These are phyloP conservation scores for Pichia manshurica DNA, from an alignment of 805 yeast genomes.

Conservation along the genomic window DNA sequence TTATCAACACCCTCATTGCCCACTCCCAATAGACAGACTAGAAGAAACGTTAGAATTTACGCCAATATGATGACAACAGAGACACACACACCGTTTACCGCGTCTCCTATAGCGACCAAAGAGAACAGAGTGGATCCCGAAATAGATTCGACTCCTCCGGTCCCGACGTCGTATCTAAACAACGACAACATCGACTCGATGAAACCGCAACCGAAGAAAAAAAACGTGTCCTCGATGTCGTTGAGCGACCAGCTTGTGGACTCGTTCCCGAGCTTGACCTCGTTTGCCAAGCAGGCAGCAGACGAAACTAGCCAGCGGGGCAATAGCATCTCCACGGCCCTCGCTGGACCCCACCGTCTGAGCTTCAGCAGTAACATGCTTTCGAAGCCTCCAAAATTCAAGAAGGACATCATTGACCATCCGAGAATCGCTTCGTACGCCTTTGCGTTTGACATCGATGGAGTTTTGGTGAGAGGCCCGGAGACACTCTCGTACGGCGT, in stretches of 20 bases:
- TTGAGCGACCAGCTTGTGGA: constrained; percentile 66
- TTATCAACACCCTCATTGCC: too few relatives aligned
- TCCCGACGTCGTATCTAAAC: constrained; percentile 47
- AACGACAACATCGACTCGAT: constrained; percentile 69
- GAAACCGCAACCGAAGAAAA: constrained; percentile 55
- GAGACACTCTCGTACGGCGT: constrained; percentile 76
- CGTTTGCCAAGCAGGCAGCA: constrained; percentile 8
- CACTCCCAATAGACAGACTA: too few relatives aligned
- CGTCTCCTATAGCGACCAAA: too few relatives aligned
- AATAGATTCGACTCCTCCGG: background rate
- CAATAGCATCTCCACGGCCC: background rate
- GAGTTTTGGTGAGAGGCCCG: constrained; percentile 82
- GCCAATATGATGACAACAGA: too few relatives aligned
- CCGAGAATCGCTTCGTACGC: constrained; percentile 75
- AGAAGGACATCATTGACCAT: constrained; percentile 56
- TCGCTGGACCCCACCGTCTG: background rate
- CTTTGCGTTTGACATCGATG: constrained; percentile 90
- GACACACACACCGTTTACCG: too few relatives aligned
- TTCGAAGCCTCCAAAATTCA: constrained; percentile 32
- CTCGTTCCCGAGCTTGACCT: constrained; percentile 27
- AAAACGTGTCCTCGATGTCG: constrained; percentile 60
- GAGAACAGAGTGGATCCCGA: too few relatives aligned
- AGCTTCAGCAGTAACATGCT: background rate
- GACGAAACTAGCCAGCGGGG: background rate
- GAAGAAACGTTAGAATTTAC: too few relatives aligned